Base-by-base conservation (phyloP, 129 eudicot genomes). In the Smallanthus sonchifolius region DNA sequence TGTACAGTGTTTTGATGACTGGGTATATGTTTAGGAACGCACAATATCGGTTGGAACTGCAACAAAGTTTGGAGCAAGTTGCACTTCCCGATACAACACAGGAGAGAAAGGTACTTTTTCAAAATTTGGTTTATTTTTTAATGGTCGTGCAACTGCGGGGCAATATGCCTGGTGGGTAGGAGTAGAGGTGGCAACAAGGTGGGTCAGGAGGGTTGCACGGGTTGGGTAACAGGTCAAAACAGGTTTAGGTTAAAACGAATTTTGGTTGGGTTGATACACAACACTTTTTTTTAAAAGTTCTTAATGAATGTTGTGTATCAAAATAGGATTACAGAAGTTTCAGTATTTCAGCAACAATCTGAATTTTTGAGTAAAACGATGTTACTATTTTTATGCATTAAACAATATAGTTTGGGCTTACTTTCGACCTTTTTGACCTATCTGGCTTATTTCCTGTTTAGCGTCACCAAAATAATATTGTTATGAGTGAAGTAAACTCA, bases 21-120 rank as follows among this genome's bases (percentile, higher is more conserved):
- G 98, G 98, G 45, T 94, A 94, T 79, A 94, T 94, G 98, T 94
- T 94, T 72, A 83, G 96, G 75, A 94, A 94, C 79, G 98, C 97
- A 45, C 97, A 94, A 60, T 88, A 84, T 80, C 83, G 98, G 68
- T 34, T 94, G 65, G 98, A 94, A 81, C 82, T 94, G 86, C 98
- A 94, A 73, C 97, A 94, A 75, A 94, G 97, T 83, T 79, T 94
- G 83, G 98, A 94, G 75, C 98, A 88, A 76, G 97, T 85, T 86
- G 89, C 98, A 82, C 98, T 94, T 78, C 97, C 97, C 47, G 98
- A 94, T 75, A 78, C 84, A 61, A 72, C 83, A 79, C 84, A 86
- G 70, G 93, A 90, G 74, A 75, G 75, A 64, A 86, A 83, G 88
- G 97, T 88, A 48, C 34, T 57, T 65, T 69, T 70, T 45, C 42